Evolutionary conservation across 495 filamentous ascomycete genomes (phyloP), one percentile per base, ranked within the genome.

Genomic region (Parmelia sp.): DNA sequence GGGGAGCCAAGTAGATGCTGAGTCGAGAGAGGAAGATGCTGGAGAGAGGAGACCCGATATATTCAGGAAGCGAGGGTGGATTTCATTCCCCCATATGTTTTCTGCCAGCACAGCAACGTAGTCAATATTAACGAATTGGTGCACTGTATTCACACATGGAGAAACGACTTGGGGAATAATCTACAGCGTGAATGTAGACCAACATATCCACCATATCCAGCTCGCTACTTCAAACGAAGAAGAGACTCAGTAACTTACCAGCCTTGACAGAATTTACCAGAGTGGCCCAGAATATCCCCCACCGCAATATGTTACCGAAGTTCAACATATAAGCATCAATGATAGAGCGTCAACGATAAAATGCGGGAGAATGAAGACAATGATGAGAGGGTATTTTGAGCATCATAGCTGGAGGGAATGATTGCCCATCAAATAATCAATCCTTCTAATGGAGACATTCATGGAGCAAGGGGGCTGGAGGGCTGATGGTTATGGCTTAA

Each of bases 281-380:
- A 2, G 44, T 29, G 29, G 29, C 47, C 44, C 60, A 53, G 19
- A 31, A 21, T 39, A 27, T 17, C n/a, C 47, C 60, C 27, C 40
- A 53, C 17, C 31, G 40, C 44, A 14, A 27, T 33, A 19, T 2
- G 9, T 27, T 15, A 55, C 19, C 3, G 51, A 42, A 53, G 15
- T 7, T 37, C 19, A 55, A 44, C 60, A 62, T 62, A 29, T 23
- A 45, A n/a, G n/a, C n/a, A n/a, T n/a, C n/a, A n/a, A n/a, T n/a
- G n/a, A n/a, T n/a, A 37, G 31, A 21, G 25, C 6, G 5, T n/a
- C 35, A 37, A 62, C 45, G 23, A 21, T 11, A 53, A 53, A 33
- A 49, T 25, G 1, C n/a, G 45, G 23, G 1, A 12, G 4, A 49
- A 23, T 12, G n/a, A 25, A 49, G 1, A 23, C 44, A 23, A n/a